These are phyloP conservation scores for Rhamnella rubrinervis DNA, from an alignment of 331 rosid species.

Conservation along the genomic window DNA sequence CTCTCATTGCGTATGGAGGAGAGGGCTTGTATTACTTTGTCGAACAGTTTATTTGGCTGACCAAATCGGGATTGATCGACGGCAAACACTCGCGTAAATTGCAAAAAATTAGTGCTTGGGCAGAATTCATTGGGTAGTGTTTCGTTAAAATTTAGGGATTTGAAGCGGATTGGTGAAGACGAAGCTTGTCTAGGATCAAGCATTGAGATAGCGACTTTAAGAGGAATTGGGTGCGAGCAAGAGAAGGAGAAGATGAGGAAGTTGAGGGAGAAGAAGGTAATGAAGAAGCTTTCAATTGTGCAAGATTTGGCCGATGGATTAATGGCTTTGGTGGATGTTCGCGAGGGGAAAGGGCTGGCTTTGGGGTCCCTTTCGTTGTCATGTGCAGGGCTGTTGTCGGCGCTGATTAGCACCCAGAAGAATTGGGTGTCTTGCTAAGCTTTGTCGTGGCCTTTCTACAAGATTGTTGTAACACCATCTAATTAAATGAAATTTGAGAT, in stretches of 20 bases:
- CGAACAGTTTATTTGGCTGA: slow-evolving; percentile 76
- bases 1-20: slow-evolving; percentile 64
- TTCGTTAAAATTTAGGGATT: slow-evolving; percentile 56
- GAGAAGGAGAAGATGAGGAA: slow-evolving; percentile 44
- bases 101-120: slow-evolving; percentile 71
- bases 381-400: slow-evolving; percentile 67
- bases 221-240: slow-evolving; percentile 40
- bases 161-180: slow-evolving; percentile 41
- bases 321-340: slow-evolving; percentile 67
- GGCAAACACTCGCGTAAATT: slow-evolving; percentile 33
- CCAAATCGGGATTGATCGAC: slow-evolving; percentile 75
- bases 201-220: slow-evolving; percentile 40
- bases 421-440: slow-evolving; percentile 77
- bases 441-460: neutral
- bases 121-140: slow-evolving; percentile 72
- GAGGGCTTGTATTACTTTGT: slow-evolving; percentile 74
- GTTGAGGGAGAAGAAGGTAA: slow-evolving; percentile 48
- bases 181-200: slow-evolving; percentile 53
- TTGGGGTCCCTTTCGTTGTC: slow-evolving; percentile 53
- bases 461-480: neutral
- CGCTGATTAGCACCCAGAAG: slow-evolving; percentile 78
- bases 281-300: slow-evolving; percentile 69
- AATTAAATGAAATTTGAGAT: neutral
- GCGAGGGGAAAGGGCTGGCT: slow-evolving; percentile 54
- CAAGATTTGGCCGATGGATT: slow-evolving; percentile 81